Base-by-base conservation (phyloP, 2,329 filamentous ascomycete species). In the Penicillium sp. region DNA sequence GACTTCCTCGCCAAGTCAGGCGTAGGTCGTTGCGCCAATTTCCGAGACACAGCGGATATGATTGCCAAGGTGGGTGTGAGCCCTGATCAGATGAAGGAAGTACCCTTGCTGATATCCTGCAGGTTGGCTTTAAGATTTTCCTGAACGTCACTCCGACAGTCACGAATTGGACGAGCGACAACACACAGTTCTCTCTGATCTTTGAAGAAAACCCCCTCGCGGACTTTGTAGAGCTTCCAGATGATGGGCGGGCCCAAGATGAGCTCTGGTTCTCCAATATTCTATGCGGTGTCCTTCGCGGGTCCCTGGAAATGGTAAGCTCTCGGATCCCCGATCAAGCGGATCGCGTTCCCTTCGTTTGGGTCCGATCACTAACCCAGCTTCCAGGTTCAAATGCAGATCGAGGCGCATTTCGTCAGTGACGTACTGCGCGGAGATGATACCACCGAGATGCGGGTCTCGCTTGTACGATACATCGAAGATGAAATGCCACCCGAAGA, bases 81-180 rank as follows among this genome's bases (percentile, higher is more conserved):
- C 5, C 9, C 9, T 4, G n/a, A 27, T 11, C 27, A 1, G 7
- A 14, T 38, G 24, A 27, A 34, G 9, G 14, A 21, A 13, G 9
- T 29, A 22, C 14, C 10, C 13, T 34, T 40, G 41, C 53, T 62
- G 48, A 61, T 54, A 27, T 39, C 34, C 14, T 16, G 16, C 60
- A 97, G 90, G 89, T 99, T 61, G 94, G 94, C 53, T 99, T 99
- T 79, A 97, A 99, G 78, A 96, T 99, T 62, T 99, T 99, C 73
- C 84, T 99, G 57, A 99, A 99, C 70, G 92, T 97, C 64, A 95
- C 92, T 4, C 94, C 94, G 0, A 89, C 88, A 7, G 88, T 97
- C 60, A 91, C 92, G 45, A 97, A 96, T 71, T 99, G 94, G 94
- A 94, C 92, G 21, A 90, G 84, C 71, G 94, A 99, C 75, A 94